Evolutionary conservation across 805 yeast genomes (phyloP), one percentile per base, ranked within the genome.

Genomic region (Barnettozyma sucrosica): DNA sequence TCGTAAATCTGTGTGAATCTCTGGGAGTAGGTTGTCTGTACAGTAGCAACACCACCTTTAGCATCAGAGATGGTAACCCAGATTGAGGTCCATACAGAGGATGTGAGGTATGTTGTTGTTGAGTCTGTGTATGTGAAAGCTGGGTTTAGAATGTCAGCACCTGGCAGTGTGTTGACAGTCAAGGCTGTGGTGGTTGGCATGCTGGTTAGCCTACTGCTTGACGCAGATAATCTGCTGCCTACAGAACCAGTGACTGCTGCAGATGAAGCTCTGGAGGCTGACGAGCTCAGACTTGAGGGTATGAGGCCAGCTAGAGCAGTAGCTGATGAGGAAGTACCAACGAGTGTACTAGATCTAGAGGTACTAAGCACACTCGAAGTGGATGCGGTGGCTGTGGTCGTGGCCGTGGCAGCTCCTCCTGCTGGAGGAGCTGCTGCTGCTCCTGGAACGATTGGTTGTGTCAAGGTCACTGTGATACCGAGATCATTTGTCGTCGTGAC

Each of bases 1-100:
- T 70, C 51, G 52, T 70, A 82, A 55, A 75, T 66, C 7, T 74
- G 52, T 10, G 68, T 46, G 54, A 83, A 84, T 26, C 62, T 53
- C 57, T 85, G 95, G 2, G 76, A 64, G 60, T 72, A 85, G 3
- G 75, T 65, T 0, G 83, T 73, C 51, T 71, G 72, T 3, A 77
- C 67, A 6, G 71, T 65, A 7, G 74, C 71, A 5, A 62, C 58
- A 13, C 76, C 72, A n/a, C 78, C 81, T 25, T 72, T 71, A 2
- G 64, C 56, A 54, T 69, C 57, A 1, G 78, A 72, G 9, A 68
- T 53, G 0, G 87, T 80, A 28, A 72, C 77, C 80, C 84, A 81
- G 32, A 79, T 59, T 2, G 65, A 61, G 3, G 65, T 61, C 65
- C 65, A 61, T 16, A 51, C 59, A 1, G 63, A 58, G 3, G 63